Percentiles rank a stretch among this genome's conserved stretches.
These are phyloP conservation scores for Geoglossum cookeanum DNA, from an alignment of 2,329 filamentous ascomycete genomes.

Conservation along the genomic window DNA sequence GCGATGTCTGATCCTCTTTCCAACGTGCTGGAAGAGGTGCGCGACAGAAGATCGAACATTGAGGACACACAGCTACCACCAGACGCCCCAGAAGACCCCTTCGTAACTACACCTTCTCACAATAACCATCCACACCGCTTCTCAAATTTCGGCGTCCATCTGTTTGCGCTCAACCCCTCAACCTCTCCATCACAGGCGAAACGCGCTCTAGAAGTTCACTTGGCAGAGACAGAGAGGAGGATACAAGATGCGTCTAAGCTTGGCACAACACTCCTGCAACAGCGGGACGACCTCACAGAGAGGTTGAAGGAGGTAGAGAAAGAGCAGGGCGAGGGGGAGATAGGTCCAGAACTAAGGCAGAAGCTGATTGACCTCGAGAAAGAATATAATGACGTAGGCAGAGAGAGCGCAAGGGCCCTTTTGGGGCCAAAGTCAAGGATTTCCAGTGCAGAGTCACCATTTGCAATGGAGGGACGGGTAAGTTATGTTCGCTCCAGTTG, in stretches of 20 bases:
- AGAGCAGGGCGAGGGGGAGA: conserved; percentile 53
- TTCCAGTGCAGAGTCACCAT: conserved; percentile 35
- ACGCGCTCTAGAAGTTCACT: conserved; percentile 73
- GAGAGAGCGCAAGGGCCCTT: conserved; percentile 76
- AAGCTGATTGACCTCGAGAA: conserved; percentile 75
- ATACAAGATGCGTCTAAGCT: conserved; percentile 82
- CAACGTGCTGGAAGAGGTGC: not conserved
- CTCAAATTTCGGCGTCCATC: conserved; percentile 62
- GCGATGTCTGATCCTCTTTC: not conserved
- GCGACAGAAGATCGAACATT: not conserved
- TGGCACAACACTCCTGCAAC: conserved; percentile 70
- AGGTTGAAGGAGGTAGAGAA: conserved; percentile 71
- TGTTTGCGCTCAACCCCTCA: conserved; percentile 57
- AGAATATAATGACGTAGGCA: conserved; percentile 86
- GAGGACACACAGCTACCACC: not conserved
- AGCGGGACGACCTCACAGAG: conserved; percentile 66
- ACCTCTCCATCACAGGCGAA: conserved; percentile 74
- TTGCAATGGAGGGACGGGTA: conserved; percentile 21
- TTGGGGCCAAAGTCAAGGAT: conserved; percentile 63
- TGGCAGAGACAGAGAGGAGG: conserved; percentile 78
- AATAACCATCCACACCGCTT: conserved; percentile 41
- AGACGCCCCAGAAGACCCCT: conserved; percentile 21
- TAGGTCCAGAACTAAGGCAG: conserved; percentile 63
- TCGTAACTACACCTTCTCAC: conserved; percentile 19
- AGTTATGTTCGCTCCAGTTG: not conserved